Percentiles rank a stretch among this genome's conserved stretches.
phyloP scores from a whole-genome alignment of 805 yeast genomes.

The Grigorovia humatica region DNA sequence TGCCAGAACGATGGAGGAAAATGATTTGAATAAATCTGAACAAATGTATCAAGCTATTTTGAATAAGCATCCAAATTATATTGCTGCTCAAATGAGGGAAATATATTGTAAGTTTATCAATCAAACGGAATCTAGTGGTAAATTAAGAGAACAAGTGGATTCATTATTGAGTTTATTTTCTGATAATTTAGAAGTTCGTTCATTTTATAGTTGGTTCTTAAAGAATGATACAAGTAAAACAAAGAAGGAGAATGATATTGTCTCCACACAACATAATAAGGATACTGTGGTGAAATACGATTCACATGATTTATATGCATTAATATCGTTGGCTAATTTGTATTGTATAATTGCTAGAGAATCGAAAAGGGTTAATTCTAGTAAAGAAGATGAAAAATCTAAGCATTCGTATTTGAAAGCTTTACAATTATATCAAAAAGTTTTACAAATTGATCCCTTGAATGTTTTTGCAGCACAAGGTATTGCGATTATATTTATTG shows the following conservation, averaged over 20 bases:
- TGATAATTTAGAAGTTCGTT: constrained; percentile 69
- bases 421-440: constrained; percentile 86
- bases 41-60: constrained; percentile 46
- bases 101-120: constrained; percentile 50
- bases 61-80: constrained; percentile 52
- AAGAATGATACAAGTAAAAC: constrained; percentile 35
- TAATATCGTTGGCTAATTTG: constrained; percentile 81
- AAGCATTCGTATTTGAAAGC: constrained; percentile 79
- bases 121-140: constrained; percentile 15
- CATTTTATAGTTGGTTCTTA: constrained; percentile 87
- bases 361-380: constrained; percentile 34
- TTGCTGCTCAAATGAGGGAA: constrained; percentile 64
- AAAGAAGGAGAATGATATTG: constrained; percentile 36
- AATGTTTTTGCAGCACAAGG: constrained; percentile 98
- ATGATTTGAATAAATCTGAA: constrained; percentile 20
- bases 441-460: constrained; percentile 67
- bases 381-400: constrained; percentile 37
- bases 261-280: constrained; percentile 73
- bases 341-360: constrained; percentile 79
- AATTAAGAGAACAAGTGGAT: constrained; percentile 36
- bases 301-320: constrained; percentile 82
- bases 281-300: constrained; percentile 73
- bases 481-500: constrained; percentile 84
- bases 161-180: constrained; percentile 43
- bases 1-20: constrained; percentile 63